Conservation (phyloP, 2,329 filamentous ascomycete genomes). For the Fusarium sp. region DNA sequence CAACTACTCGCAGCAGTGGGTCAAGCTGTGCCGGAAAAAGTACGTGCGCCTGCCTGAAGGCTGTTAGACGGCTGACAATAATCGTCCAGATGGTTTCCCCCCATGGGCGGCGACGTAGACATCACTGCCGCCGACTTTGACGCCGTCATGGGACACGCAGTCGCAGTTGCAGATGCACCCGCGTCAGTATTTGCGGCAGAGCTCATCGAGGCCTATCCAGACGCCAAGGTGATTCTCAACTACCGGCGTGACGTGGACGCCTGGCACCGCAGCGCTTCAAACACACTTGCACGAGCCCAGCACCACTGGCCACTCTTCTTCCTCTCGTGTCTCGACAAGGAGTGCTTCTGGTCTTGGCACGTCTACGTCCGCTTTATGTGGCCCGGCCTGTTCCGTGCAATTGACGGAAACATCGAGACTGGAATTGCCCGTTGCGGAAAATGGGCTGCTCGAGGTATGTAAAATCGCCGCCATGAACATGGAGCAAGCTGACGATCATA, state of each 20-base stretch:
- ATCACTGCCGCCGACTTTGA: slow-evolving; percentile 48
- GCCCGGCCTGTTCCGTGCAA: not conserved
- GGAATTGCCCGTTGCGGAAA: no score
- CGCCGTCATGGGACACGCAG: slow-evolving; percentile 47
- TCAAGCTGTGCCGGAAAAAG: not conserved
- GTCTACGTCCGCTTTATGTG: not conserved
- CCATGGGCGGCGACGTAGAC: slow-evolving; percentile 21
- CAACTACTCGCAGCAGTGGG: not conserved
- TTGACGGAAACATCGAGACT: no score
- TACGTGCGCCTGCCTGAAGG: not conserved
- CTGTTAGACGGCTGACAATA: not conserved
- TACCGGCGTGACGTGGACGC: not conserved
- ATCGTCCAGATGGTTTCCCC: not conserved
- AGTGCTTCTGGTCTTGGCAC: not conserved
- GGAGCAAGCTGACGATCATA: no score
- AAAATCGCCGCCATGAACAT: no score
- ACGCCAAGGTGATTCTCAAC: not conserved
- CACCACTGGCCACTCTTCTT: not conserved
- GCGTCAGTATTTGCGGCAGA: slow-evolving; percentile 60
- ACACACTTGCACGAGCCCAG: not conserved
- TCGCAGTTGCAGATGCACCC: slow-evolving; percentile 61
- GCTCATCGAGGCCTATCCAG: slow-evolving; percentile 40
- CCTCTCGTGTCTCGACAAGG: not conserved
- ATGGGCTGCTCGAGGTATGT: no score
- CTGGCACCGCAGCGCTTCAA: not conserved